These are phyloP conservation scores for Lagenidium giganteum DNA, from an alignment of 352 stramenopile genomes.

Conservation along the genomic window DNA sequence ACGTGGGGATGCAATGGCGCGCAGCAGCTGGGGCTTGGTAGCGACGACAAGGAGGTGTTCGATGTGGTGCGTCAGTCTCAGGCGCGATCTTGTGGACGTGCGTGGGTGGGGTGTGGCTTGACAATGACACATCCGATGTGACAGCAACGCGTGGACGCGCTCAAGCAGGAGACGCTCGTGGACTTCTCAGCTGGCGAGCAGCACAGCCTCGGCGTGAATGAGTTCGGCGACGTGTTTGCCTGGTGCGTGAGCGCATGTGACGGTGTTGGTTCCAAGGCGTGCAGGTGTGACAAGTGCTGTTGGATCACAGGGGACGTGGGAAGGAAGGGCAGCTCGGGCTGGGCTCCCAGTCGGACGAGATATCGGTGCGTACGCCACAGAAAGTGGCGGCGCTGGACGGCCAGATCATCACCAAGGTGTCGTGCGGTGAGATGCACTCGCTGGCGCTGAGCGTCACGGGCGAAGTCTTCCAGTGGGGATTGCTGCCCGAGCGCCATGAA, in stretches of 20 bases:
- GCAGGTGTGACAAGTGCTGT: too few species aligned
- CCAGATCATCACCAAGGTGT: conserved; percentile 62
- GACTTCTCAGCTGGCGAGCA: conserved; percentile 71
- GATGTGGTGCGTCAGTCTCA: conserved; percentile 30
- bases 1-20: conserved; percentile 70
- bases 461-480: conserved; percentile 73
- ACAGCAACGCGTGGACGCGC: conserved; percentile 47
- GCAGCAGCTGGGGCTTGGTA: conserved; percentile 63
- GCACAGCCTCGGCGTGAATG: conserved; percentile 72
- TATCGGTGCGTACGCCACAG: conserved; percentile 28
- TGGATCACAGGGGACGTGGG: conserved; percentile 37
- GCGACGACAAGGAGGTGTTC: conserved; percentile 43
- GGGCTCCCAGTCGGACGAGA: conserved; percentile 22
- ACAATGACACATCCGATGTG: not conserved
- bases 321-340: conserved; percentile 70
- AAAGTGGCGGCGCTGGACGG: conserved; percentile 46
- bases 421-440: conserved; percentile 74
- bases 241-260: conserved; percentile 26
- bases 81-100: not conserved
- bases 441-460: conserved; percentile 47
- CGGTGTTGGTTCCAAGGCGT: not conserved
- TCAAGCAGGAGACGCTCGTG: conserved; percentile 52
- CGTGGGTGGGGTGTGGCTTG: too few species aligned
- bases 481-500: conserved; percentile 53
- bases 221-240: conserved; percentile 78